Percentiles rank a stretch among this genome's conserved stretches.
Conservation (phyloP, 2,329 filamentous ascomycete genomes). For the Phaeosphaeriaceae sp. region DNA sequence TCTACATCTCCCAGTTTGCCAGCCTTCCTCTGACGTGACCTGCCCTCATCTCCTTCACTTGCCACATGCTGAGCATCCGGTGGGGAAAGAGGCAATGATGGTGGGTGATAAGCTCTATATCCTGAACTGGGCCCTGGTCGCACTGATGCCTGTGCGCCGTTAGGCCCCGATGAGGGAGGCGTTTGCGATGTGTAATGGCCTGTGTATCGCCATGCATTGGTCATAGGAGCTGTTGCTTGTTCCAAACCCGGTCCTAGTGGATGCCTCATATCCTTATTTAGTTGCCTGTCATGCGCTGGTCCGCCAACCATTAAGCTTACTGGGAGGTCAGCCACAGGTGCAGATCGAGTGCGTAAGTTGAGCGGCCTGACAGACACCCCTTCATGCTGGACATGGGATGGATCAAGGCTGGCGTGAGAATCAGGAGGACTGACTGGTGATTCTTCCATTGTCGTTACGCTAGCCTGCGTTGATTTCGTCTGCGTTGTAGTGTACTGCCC, state of each 20-base stretch:
- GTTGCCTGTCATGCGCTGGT: slow-evolving; percentile 5
- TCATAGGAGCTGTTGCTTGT: background rate
- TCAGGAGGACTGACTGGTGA: slow-evolving; percentile 14
- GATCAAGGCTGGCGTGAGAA: background rate
- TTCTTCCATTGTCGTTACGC: background rate
- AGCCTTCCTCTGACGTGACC: background rate
- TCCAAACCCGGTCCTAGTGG: no score
- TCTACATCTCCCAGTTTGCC: slow-evolving; percentile 1
- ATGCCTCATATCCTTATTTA: background rate
- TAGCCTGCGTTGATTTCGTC: no score
- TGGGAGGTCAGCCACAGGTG: no score
- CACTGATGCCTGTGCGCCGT: slow-evolving; percentile 10
- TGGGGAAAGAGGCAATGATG: slow-evolving; percentile 10
- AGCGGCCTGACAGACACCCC: slow-evolving; percentile 1
- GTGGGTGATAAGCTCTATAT: slow-evolving; percentile 32
- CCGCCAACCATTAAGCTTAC: slow-evolving; percentile 30
- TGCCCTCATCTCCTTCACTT: background rate
- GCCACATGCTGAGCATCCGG: background rate
- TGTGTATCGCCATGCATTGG: slow-evolving; percentile 17
- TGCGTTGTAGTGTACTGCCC: no score
- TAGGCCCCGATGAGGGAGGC: slow-evolving; percentile 7
- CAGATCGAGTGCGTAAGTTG: slow-evolving; percentile 3
- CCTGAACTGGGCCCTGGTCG: slow-evolving; percentile 11
- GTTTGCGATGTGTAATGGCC: slow-evolving; percentile 16
- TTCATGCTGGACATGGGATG: background rate